phyloP scores from a whole-genome alignment of 2,329 filamentous ascomycete species.

The Venturia carpophila region DNA sequence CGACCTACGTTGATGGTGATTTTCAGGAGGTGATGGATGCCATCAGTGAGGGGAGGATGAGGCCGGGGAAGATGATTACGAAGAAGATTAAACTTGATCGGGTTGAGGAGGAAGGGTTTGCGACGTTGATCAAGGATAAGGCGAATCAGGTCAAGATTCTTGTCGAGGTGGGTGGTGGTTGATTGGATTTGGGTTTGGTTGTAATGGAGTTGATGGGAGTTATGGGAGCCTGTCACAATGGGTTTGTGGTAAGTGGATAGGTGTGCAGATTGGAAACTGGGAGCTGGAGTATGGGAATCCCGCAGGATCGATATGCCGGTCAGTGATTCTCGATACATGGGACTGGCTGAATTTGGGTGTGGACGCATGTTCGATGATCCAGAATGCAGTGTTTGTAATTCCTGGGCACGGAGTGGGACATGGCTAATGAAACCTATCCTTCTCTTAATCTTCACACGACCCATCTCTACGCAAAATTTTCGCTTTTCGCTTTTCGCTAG shows the following conservation, averaged over 20 bases:
- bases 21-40: conserved; percentile 44
- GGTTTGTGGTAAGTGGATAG: not conserved
- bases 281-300: not conserved
- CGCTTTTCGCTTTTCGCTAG: too few species aligned
- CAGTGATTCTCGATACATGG: not conserved
- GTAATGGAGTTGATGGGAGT: not conserved
- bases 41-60: conserved; percentile 36
- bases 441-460: not conserved
- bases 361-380: not conserved
- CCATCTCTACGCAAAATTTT: too few species aligned
- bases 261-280: not conserved
- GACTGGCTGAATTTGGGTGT: not conserved
- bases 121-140: conserved; percentile 15
- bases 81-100: conserved; percentile 39
- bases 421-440: not conserved
- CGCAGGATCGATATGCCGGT: not conserved
- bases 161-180: conserved; percentile 14
- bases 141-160: conserved; percentile 19
- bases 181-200: not conserved
- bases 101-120: conserved; percentile 32
- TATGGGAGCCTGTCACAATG: not conserved
- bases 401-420: not conserved
- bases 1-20: conserved; percentile 45
- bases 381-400: not conserved
- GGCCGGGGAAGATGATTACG: conserved; percentile 42